Evolutionary conservation across 108 stramenopile species (phyloP), one percentile per base, ranked within the genome.

Genomic region (Nitzschia palea): DNA sequence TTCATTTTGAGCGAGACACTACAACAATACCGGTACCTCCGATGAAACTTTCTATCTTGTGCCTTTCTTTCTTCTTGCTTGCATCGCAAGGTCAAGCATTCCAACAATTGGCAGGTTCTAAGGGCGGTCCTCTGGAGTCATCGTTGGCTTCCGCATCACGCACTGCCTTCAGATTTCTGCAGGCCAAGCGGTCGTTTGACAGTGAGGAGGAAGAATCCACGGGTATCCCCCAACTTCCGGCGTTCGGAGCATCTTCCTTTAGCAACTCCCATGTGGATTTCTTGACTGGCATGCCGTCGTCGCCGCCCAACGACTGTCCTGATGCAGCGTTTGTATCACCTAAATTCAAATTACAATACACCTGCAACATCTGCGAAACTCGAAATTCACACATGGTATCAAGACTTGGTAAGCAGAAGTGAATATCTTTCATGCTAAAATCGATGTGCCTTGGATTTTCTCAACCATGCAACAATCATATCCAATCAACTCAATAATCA

Each of bases 311-410:
- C 33, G 51, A 62, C 0, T 36, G 18, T 52, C 27, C 48, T 40
- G 61, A 44, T 33, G 45, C 51, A 0, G 40, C 75, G 1, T 56
- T 77, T 55, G 76, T 65, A 17, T 52, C 61, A 0, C 48, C 74
- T 17, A 89, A 92, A 65, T 89, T 92, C 42, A 61, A 82, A 44
- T 53, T 92, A n/a, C 88, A 87, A 62, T 92, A 89, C 65, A 92
- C 91, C 2, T 92, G 91, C 75, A 86, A 89, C 29, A 50, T 84
- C 8, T 92, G 91, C 52, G 74, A 79, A 3, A 77, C 76, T 6
- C 80, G 88, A 29, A 93, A 93, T 66, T 53, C 70, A 0, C 68
- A 84, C 42, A 40, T 45, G 15, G 80, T 86, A 3, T 80, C 81
- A 10, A 44, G 84, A 37, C 47, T 77, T 40, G 71, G 71, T 72